Evolutionary conservation across 2,329 filamentous ascomycete species (phyloP), one percentile per base, ranked within the genome.

Genomic region (Ophiostoma triangulosporum): DNA sequence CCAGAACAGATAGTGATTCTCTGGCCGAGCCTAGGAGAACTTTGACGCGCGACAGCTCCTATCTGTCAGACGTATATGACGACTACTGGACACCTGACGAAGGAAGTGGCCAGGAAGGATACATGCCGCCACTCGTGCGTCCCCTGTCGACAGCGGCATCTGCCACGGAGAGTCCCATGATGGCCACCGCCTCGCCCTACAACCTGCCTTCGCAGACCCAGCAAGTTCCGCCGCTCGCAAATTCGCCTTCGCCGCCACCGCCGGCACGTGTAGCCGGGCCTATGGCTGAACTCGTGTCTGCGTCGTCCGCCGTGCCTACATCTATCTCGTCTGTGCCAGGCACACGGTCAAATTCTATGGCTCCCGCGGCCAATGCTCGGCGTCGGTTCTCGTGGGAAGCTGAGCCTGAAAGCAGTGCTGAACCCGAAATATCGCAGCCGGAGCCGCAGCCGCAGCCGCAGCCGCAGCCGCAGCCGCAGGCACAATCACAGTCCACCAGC

Each of bases 11-110:
- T 12, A 12, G 17, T 9, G 17, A 20, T 8, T 8, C 31, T 17
- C 24, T n/a, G 12, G 14, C 36, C 26, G 29, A 33, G 22, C 11
- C 11, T 6, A 8, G 20, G 11, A 48, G 50, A 50, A 15, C 46
- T 29, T 43, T 57, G 3, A 56, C 58, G 2, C 60, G 78, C 38
- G 79, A 83, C 51, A 86, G 81, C 63, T 78, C 74, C 17, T 82
- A 85, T 59, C 68, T 84, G 2, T 75, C 80, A 0, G 74, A 74
- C 56, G 81, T 84, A 45, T 86, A 86, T 60, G 82, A 83, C 54
- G 79, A 77, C 59, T 86, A 86, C 62, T 83, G 81, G 75, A 73
- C 73, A 3, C 70, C 74, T 8, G 73, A 72, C 43, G 71, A 75
- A 40, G 70, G 33, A 4, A 45, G 50, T 6, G 53, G 45, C 33